These are phyloP conservation scores for Ophiostoma piceae DNA, from an alignment of 2,329 filamentous ascomycete genomes.

Conservation along the genomic window DNA sequence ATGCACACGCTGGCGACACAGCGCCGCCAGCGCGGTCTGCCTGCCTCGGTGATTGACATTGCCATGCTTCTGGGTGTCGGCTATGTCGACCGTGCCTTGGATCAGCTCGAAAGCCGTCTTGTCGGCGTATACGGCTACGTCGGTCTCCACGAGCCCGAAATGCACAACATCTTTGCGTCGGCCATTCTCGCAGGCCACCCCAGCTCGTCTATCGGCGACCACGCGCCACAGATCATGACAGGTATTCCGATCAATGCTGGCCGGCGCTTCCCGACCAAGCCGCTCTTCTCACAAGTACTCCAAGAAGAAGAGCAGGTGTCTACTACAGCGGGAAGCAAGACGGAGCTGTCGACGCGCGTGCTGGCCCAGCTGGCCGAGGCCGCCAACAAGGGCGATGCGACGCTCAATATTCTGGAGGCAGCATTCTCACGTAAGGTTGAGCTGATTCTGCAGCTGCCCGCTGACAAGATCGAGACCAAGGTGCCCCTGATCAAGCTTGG, in stretches of 20 bases:
- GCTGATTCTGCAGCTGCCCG: slow-evolving; percentile 23
- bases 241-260: slow-evolving; percentile 20
- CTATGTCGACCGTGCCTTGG: slow-evolving; percentile 23
- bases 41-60: slow-evolving; percentile 38
- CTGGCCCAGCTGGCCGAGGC: slow-evolving; percentile 19
- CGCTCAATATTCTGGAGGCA: slow-evolving; percentile 19
- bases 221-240: slow-evolving; percentile 21
- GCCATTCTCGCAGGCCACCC: slow-evolving; percentile 29
- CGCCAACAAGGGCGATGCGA: slow-evolving; percentile 19
- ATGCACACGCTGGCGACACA: slow-evolving; percentile 39
- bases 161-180: slow-evolving; percentile 23
- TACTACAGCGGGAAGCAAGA: slow-evolving; percentile 7
- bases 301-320: slow-evolving; percentile 17
- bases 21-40: slow-evolving; percentile 35
- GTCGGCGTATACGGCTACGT: slow-evolving; percentile 24
- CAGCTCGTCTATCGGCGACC: slow-evolving; percentile 13
- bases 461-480: slow-evolving; percentile 21
- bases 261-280: slow-evolving; percentile 21
- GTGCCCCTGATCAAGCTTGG: slow-evolving; percentile 35
- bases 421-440: slow-evolving; percentile 24
- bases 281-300: slow-evolving; percentile 19
- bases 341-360: slow-evolving; percentile 21
- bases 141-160: slow-evolving; percentile 22
- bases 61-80: slow-evolving; percentile 33
- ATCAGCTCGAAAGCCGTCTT: slow-evolving; percentile 22